phyloP scores from a whole-genome alignment of 225 moss, liverwort and hornwort genomes.

The Ulota crispa region DNA sequence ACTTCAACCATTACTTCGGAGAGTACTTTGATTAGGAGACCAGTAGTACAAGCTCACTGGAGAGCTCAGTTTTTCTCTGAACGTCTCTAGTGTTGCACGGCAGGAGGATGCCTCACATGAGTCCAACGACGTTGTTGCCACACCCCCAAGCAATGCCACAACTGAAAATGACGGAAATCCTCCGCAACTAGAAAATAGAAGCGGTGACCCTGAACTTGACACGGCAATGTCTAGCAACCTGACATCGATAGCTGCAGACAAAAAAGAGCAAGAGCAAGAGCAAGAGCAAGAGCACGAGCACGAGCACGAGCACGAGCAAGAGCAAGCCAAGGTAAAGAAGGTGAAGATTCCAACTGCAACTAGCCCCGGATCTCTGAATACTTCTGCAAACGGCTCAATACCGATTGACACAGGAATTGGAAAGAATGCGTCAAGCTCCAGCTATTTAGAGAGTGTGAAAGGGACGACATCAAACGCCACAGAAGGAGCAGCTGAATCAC shows the following conservation, averaged over 20 bases:
- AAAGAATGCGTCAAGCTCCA: slow-evolving; percentile 12
- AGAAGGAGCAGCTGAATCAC: not conserved
- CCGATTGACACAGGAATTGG: slow-evolving; percentile 4
- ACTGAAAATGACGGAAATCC: not conserved
- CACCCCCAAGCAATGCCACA: not conserved
- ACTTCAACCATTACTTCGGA: not conserved
- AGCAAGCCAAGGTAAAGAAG: not conserved
- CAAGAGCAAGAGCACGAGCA: not conserved
- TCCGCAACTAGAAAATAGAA: slow-evolving; percentile 6
- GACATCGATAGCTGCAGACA: slow-evolving; percentile 3
- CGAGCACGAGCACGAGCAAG: not conserved
- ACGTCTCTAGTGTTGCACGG: not conserved
- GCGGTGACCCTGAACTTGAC: not conserved
- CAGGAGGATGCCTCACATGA: slow-evolving; percentile 16
- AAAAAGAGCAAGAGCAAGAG: not conserved
- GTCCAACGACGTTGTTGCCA: not conserved
- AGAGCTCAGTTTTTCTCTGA: not conserved
- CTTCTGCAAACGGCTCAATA: slow-evolving; percentile 8
- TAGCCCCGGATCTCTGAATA: not conserved
- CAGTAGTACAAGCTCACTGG: not conserved
- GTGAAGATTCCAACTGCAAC: not conserved
- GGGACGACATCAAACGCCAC: not conserved
- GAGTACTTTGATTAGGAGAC: not conserved
- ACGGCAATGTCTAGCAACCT: slow-evolving; percentile 6
- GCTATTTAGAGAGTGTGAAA: slow-evolving; percentile 1